Conservation (phyloP, 2,329 filamentous ascomycete genomes). For the Aspergillus japonicus region DNA sequence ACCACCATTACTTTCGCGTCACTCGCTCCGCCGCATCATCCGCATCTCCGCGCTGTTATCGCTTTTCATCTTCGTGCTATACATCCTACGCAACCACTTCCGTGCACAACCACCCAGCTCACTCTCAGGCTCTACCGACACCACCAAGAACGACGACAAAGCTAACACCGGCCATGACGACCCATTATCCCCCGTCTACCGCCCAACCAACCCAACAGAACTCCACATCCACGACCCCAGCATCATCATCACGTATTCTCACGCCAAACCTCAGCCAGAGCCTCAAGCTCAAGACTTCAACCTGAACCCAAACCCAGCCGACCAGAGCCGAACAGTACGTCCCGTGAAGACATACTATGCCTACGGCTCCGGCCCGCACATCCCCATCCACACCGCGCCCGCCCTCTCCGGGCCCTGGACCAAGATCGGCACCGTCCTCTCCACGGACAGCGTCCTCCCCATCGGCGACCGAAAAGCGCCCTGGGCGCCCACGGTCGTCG, state of each 20-base stretch:
- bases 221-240: conserved; percentile 35
- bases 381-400: conserved; percentile 30
- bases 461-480: conserved; percentile 34
- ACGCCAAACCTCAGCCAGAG: background rate
- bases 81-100: background rate
- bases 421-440: conserved; percentile 29
- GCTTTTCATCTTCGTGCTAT: background rate
- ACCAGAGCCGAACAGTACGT: no score
- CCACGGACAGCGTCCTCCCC: conserved; percentile 31
- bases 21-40: background rate
- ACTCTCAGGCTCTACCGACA: background rate
- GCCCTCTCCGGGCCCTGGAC: conserved; percentile 33
- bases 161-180: background rate
- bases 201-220: conserved; percentile 9
- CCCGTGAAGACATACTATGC: conserved; percentile 23
- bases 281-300: background rate
- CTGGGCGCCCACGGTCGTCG: conserved; percentile 61
- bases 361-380: conserved; percentile 34
- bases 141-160: background rate
- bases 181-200: background rate
- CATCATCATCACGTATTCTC: conserved; percentile 23
- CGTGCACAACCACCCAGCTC: background rate
- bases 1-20: background rate
- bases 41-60: background rate
- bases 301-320: background rate